Percentiles rank a stretch among this genome's conserved stretches.
phyloP scores from a whole-genome alignment of 805 yeast genomes.

The Saturnispora bothae region DNA sequence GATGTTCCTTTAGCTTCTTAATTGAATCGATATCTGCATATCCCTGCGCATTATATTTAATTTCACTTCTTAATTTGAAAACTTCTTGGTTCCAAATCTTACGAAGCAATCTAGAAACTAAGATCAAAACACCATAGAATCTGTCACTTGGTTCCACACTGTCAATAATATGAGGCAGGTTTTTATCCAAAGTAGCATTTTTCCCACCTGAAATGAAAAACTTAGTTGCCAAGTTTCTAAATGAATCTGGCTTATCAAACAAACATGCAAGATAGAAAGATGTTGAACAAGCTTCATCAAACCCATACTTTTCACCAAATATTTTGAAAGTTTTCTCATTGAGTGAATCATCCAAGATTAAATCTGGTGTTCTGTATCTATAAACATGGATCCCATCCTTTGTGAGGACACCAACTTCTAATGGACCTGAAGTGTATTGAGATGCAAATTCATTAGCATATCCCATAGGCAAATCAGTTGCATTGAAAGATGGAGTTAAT shows the following conservation, averaged over 20 bases:
- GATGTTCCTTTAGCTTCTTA: constrained; percentile 29
- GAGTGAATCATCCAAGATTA: constrained; percentile 54
- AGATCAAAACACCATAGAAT: constrained; percentile 76
- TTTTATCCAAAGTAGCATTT: constrained; percentile 33
- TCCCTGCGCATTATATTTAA: constrained; percentile 28
- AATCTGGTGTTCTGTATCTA: constrained; percentile 71
- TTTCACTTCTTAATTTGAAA: constrained; percentile 32
- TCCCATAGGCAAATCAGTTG: constrained; percentile 68
- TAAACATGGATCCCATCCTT: constrained; percentile 66
- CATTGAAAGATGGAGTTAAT: constrained; percentile 57
- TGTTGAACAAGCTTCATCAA: constrained; percentile 82
- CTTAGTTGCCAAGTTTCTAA: constrained; percentile 37
- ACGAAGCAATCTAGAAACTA: constrained; percentile 68
- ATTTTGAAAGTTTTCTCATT: constrained; percentile 56
- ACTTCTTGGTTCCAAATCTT: constrained; percentile 70
- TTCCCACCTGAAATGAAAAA: constrained; percentile 45
- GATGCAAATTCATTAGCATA: constrained; percentile 80
- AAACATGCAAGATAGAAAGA: constrained; percentile 79
- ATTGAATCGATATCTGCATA: constrained; percentile 29
- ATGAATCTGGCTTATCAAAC: constrained; percentile 44
- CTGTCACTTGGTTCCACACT: constrained; percentile 86
- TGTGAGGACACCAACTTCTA: constrained; percentile 75
- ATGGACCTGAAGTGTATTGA: constrained; percentile 59
- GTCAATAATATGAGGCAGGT: constrained; percentile 38
- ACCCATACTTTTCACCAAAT: constrained; percentile 71